Evolutionary conservation across 768 basidiomycete species (phyloP).

Genomic region (Mycena olivaceomarginata): DNA sequence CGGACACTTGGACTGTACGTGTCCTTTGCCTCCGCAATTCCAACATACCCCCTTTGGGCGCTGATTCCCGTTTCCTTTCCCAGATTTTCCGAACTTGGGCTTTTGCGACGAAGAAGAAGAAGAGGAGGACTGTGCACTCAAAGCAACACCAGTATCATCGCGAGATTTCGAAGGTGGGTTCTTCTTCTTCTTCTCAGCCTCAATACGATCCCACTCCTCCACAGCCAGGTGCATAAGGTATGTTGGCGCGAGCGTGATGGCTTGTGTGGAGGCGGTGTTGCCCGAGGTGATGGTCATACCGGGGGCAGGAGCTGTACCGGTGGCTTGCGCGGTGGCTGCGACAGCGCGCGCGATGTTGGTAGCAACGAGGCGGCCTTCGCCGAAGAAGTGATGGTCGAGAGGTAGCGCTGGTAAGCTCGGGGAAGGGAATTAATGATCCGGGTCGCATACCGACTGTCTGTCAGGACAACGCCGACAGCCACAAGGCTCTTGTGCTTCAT

Average conservation of each 20-base stretch:
- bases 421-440: no score
- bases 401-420: no score
- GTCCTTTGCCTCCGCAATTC: no score
- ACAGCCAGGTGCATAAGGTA: not conserved
- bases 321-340: not conserved
- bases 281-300: constrained; percentile 19
- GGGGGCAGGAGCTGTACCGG: constrained; percentile 3
- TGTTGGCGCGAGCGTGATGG: constrained; percentile 12
- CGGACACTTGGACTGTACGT: constrained; percentile 44
- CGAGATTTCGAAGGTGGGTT: constrained; percentile 18
- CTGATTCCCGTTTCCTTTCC: constrained; percentile 2
- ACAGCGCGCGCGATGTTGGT: no score
- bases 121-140: constrained; percentile 16
- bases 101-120: constrained; percentile 4
- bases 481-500: no score
- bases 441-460: no score
- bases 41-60: not conserved
- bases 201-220: no score
- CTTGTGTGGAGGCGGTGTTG: constrained; percentile 11
- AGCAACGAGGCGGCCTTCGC: no score
- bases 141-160: not conserved
- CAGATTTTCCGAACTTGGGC: not conserved
- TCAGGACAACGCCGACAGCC: no score
- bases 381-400: no score
- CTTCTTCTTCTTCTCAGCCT: constrained; percentile 12